Evolutionary conservation across 2,329 filamentous ascomycete species (phyloP), one percentile per base, ranked within the genome.

Genomic region (Phoma sp.): DNA sequence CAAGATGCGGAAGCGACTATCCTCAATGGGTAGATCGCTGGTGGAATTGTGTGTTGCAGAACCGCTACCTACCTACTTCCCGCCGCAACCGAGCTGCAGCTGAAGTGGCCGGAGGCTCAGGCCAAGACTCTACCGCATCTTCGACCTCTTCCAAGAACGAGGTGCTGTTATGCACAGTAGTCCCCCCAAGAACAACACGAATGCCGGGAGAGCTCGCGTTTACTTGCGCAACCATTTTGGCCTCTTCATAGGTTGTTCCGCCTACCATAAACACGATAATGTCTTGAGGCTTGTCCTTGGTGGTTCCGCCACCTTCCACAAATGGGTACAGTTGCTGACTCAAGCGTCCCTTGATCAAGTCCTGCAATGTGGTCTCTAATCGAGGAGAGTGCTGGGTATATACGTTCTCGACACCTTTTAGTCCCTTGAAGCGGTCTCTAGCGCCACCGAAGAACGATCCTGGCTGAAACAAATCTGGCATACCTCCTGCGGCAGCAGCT

Each of bases 361-460:
- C 94, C 72, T 97, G 94, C 17, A 99, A 78, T 0, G 92, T 98
- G 22, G 85, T 85, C 74, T 97, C 93, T 15, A 99, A 77, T 21
- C 92, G 84, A 0, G 96, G 92, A 6, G 92, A 96, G 75, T 99
- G 95, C 74, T 99, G 96, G 0, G 95, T 99, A 74, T 99, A 99
- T 25, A 99, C 95, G 67, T 99, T 99, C 74, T 99, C 96, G 1
- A 99, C 95, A 1, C 95, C 95, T 71, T 98, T 97, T 13, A 99
- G 82, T 0, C 95, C 95, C 70, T 96, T 96, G 75, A 99, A 92
- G 5, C 93, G 87, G 69, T 89, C 91, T 35, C 92, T 85, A 10
- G 93, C 92, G 12, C 91, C 91, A 0, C 91, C 91, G 76, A 99
- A 96, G 61, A 99, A 94, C 4, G 92, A 94, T 1, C 75, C 73